These are phyloP conservation scores for Picochlorum costavermella DNA, from an alignment of 139 green algal species.

Conservation along the genomic window DNA sequence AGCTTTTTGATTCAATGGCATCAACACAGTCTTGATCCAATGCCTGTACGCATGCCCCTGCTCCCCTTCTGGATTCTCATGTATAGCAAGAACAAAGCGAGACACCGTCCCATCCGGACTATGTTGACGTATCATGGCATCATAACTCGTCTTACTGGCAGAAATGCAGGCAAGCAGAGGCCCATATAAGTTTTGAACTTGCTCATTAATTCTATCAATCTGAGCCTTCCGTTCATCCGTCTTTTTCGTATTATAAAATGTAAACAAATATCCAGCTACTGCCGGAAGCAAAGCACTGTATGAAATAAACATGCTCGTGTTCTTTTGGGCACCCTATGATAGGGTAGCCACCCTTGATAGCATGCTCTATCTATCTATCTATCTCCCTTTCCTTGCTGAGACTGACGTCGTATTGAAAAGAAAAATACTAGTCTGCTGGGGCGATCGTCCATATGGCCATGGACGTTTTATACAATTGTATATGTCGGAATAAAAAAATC, in stretches of 20 bases:
- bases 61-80: conserved; percentile 39
- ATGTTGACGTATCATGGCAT: conserved; percentile 74
- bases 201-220: conserved; percentile 78
- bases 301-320: not conserved
- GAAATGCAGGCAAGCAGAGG: conserved; percentile 74
- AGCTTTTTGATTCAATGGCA: conserved; percentile 77
- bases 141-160: conserved; percentile 62
- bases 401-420: too few relatives aligned
- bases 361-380: too few relatives aligned
- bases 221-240: conserved; percentile 70
- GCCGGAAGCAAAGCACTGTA: not conserved
- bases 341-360: too few relatives aligned
- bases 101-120: conserved; percentile 49
- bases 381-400: too few relatives aligned
- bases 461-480: too few relatives aligned
- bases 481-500: conserved; percentile 2
- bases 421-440: too few relatives aligned
- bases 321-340: not conserved
- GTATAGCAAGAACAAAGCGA: conserved; percentile 43
- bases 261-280: conserved; percentile 65
- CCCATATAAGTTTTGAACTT: conserved; percentile 70
- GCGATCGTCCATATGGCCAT: too few relatives aligned
- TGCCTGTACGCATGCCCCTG: conserved; percentile 59
- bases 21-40: conserved; percentile 77
- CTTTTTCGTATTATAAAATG: conserved; percentile 69